phyloP scores from a whole-genome alignment of 768 basidiomycete species.

The Pseudohyphozyma bogoriensis region DNA sequence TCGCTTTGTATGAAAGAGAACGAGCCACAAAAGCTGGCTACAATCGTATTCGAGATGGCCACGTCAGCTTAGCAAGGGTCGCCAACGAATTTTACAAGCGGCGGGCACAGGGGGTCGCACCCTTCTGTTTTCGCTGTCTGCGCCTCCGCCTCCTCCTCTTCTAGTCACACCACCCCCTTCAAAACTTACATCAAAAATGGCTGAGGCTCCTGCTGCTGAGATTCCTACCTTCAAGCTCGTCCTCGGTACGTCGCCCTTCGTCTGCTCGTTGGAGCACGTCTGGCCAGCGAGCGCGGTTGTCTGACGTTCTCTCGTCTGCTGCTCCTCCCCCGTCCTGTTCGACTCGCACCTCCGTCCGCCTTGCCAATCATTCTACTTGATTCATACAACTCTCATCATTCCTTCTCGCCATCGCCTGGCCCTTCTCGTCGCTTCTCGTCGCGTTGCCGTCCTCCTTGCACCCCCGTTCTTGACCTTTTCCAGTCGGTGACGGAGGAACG shows the following conservation, averaged over 20 bases:
- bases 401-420: slow-evolving; percentile 14
- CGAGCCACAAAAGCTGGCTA: too few relatives aligned
- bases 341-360: background rate
- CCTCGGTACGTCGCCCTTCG: slow-evolving; percentile 55
- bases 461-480: slow-evolving; percentile 7
- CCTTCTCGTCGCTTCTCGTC: background rate
- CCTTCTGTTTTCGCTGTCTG: background rate
- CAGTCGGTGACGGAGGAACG: slow-evolving; percentile 92
- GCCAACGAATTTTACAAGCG: too few relatives aligned
- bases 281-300: too few relatives aligned
- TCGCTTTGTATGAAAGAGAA: too few relatives aligned
- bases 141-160: background rate
- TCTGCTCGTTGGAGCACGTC: too few relatives aligned
- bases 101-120: too few relatives aligned
- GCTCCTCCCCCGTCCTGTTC: too few relatives aligned
- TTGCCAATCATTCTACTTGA: slow-evolving; percentile 5
- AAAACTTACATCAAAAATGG: slow-evolving; percentile 3
- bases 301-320: too few relatives aligned
- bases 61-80: too few relatives aligned
- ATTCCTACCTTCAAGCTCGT: slow-evolving; percentile 98
- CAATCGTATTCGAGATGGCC: too few relatives aligned
- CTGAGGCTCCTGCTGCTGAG: slow-evolving; percentile 17
- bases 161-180: background rate
- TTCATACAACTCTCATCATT: slow-evolving; percentile 22
- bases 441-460: too few relatives aligned